Evolutionary conservation across 2,329 filamentous ascomycete species (phyloP), one percentile per base, ranked within the genome.

Genomic region (Macrophomina tecta): DNA sequence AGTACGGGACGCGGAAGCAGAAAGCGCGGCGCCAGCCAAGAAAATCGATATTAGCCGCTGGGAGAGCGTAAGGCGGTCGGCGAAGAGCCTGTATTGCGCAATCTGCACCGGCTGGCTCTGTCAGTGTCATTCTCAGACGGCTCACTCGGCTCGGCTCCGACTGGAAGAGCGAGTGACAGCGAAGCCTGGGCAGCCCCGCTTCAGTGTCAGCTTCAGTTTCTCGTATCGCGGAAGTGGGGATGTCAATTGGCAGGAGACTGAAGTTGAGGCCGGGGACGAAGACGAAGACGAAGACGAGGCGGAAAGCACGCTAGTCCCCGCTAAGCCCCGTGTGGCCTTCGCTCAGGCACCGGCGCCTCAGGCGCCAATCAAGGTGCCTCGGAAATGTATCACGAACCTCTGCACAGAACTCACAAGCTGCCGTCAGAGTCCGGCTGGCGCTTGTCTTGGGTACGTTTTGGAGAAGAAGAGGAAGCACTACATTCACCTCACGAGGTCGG

Each of bases 101-200:
- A 52, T 64, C n/a, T 64, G 61, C 61, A 16, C 61, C 28, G 61
- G 61, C 45, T 53, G 34, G 34, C 61, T 52, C 11, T 64, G 61
- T 52, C 36, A 64, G 48, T 34, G 48, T 23, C 48, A 34, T n/a
- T 53, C 32, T 36, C 58, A 38, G 30, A 32, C 45, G 38, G 58
- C 42, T 28, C 58, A 23, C 34, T 49, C 30, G 28, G 58, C 58
- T 8, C 42, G 32, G 9, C 30, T 48, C 34, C 36, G 34, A 32
- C 49, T 64, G 34, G 61, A 64, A 38, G 61, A 53, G 30, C 18
- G 38, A 12, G 28, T 45, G 58, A 49, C 45, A 42, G 16, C 61
- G 16, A 40, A 52, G 34, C 3, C 46, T 63, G 46, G 48, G 23
- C 46, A 11, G 45, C 30, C 60, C 60, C 60, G 60, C 18, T 52